These are phyloP conservation scores for Vaccinium vitisidaea DNA, from an alignment of 148 eudicot species.

Conservation along the genomic window DNA sequence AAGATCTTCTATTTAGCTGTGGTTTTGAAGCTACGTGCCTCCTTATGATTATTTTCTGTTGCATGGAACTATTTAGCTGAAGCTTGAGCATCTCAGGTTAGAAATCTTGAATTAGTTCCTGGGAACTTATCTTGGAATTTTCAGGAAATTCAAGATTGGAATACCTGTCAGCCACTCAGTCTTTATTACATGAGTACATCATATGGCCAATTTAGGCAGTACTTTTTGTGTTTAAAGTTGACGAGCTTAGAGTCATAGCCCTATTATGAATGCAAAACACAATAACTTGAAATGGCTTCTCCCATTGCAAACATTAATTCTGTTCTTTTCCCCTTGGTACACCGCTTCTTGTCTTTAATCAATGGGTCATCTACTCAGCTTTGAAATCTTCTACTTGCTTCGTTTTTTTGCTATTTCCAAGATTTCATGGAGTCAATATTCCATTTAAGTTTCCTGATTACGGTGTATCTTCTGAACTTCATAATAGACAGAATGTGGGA, in stretches of 20 bases:
- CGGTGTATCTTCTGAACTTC: slow-evolving; percentile 24
- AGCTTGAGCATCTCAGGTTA: background rate
- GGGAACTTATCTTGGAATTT: background rate
- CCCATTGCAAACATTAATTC: background rate
- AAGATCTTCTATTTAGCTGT: background rate
- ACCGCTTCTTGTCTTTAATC: background rate
- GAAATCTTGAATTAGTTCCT: background rate
- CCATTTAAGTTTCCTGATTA: slow-evolving; percentile 6
- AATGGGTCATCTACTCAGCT: slow-evolving; percentile 3
- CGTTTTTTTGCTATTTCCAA: background rate
- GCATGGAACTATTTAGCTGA: background rate
- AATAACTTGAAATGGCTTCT: slow-evolving; percentile 1
- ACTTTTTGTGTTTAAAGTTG: background rate
- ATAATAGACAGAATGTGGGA: slow-evolving; percentile 70
- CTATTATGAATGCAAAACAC: background rate
- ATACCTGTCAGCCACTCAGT: background rate
- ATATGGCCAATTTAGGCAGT: background rate
- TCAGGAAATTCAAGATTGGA: background rate
- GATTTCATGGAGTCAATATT: background rate
- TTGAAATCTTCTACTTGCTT: background rate
- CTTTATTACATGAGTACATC: background rate
- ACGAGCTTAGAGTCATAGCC: background rate
- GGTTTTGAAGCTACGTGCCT: background rate
- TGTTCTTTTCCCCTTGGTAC: background rate
- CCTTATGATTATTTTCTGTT: background rate